Conservation (phyloP, 495 filamentous ascomycete species). For the Elaphomyces granulatus region DNA sequence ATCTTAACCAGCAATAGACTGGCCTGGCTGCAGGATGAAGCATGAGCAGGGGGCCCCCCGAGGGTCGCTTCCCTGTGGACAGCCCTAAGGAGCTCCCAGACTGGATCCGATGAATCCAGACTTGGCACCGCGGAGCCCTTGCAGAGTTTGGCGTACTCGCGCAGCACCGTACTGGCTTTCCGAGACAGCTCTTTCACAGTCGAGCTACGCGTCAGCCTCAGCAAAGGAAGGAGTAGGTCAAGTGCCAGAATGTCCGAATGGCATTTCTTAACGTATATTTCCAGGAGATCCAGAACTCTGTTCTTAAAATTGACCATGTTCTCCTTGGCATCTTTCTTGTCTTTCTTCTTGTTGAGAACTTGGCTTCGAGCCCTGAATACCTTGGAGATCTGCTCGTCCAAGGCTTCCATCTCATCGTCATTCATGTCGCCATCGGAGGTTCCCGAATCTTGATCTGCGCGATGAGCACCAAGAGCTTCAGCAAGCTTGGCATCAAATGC, state of each 20-base stretch:
- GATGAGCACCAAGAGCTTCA: conserved; percentile 51
- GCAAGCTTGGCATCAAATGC: conserved; percentile 68
- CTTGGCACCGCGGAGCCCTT: conserved; percentile 39
- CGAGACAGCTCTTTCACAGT: conserved; percentile 56
- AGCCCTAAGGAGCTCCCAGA: conserved; percentile 44
- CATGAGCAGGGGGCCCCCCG: conserved; percentile 43
- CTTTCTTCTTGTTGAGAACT: conserved; percentile 50
- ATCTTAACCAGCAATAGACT: conserved; percentile 50
- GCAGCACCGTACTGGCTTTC: conserved; percentile 54
- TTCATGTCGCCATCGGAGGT: conserved; percentile 67
- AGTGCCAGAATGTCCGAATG: conserved; percentile 50
- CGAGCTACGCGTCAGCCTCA: conserved; percentile 44
- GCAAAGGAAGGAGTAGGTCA: conserved; percentile 51
- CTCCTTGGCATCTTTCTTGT: conserved; percentile 73
- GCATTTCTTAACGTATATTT: conserved; percentile 73
- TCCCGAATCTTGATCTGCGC: conserved; percentile 38
- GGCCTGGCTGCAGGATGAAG: conserved; percentile 44
- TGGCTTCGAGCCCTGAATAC: conserved; percentile 66
- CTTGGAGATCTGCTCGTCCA: conserved; percentile 66
- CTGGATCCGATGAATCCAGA: conserved; percentile 27
- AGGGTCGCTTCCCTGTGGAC: conserved; percentile 61
- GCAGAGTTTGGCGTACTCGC: conserved; percentile 52
- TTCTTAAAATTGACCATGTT: conserved; percentile 93
- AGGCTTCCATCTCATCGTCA: conserved; percentile 86
- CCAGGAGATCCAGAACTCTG: conserved; percentile 73